Base-by-base conservation (phyloP, 371 early-diverging fungal genomes). In the Circinella umbellata region DNA sequence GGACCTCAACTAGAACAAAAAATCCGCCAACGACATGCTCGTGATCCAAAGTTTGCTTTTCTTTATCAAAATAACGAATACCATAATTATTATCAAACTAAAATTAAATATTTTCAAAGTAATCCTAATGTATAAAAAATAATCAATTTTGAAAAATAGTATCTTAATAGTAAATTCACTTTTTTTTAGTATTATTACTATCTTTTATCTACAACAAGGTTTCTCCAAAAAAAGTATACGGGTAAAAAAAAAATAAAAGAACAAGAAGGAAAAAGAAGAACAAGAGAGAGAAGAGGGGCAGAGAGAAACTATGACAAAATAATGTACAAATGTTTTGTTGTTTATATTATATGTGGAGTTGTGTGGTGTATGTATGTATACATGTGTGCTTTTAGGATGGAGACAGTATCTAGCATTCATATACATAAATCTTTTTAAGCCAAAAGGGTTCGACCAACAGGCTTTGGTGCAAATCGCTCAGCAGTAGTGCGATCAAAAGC, bases 401-500 rank as follows among this genome's bases (percentile, higher is more conserved):
- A 27, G 27, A 42, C 6, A 42, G 3, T 42, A 42, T 42, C 6
- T 42, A 42, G 11, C 17, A 64, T 48, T n/a, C n/a, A 51, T 42
- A 42, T 42, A 9, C 6, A 42, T 42, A 42, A 42, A n/a, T 39
- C 3, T 17, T 36, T 61, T 65, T 73, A 73, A 63, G 65, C 54
- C 54, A 76, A 60, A 18, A 76, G 18, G 35, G 66, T 27, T 53
- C 71, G 71, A 61, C 76, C 76, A 20, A 68, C 59, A 55, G 76
- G 71, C 46, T 57, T 65, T 42, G 67, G 48, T 61, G 69, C 69
- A 42, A 74, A 74, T 4, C 57, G 62, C 10, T 64, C 39, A 34
- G 68, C 18, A 49, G 27, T 38, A 15, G 61, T 51, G 14, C 76
- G 73, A 57, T 81, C 73, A 69, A 77, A 94, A 36, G 88, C 92